Evolutionary conservation across 176 grass and related monocot genomes (phyloP), one percentile per base, ranked within the genome.

Genomic region (Microstegium vimineum): DNA sequence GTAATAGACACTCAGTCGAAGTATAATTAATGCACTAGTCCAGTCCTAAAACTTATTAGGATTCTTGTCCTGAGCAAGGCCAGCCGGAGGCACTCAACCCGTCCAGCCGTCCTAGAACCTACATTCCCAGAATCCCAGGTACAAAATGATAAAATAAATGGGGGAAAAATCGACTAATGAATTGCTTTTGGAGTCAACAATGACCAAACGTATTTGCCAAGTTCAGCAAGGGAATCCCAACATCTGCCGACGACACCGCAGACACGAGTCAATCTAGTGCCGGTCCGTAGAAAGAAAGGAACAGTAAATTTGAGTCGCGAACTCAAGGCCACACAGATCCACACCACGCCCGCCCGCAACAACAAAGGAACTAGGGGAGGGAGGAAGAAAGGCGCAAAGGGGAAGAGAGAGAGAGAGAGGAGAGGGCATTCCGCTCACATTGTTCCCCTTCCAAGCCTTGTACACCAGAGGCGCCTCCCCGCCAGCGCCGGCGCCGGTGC

Each of bases 381-480:
- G n/a, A 57, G 8, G 64, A 54, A 74, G 9, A 64, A 4, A 77
- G 18, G 47, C 11, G 20, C 4, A 9, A 20, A 72, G 57, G 65
- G 54, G 54, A 22, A 5, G 5, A 28, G 14, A 66, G 28, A 59
- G 28, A 37, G 1, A 43, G 6, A 27, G 28, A 32, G 9, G 34
- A 26, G 16, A n/a, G 36, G 81, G 66, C 78, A 43, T 66, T 73
- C 46, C 66, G 68, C 88, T 90, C 79, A 90, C 88, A 74, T 90
- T 90, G 84, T 43, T 86, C 30, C 88, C 88, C 41, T 90, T 90
- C 88, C 88, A 90, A 47, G 84, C 79, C 88, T 90, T 31, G 84
- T 90, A 90, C 46, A 90, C 84, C 74, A 86, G n/a, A 18, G 61
- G 79, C 80, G 57, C 84, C 26, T 86, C 80, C 17, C 67, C 74